Percentiles rank a stretch among this genome's conserved stretches.
These are phyloP conservation scores for Xylaria nigripes DNA, from an alignment of 495 filamentous ascomycete species.

Conservation along the genomic window DNA sequence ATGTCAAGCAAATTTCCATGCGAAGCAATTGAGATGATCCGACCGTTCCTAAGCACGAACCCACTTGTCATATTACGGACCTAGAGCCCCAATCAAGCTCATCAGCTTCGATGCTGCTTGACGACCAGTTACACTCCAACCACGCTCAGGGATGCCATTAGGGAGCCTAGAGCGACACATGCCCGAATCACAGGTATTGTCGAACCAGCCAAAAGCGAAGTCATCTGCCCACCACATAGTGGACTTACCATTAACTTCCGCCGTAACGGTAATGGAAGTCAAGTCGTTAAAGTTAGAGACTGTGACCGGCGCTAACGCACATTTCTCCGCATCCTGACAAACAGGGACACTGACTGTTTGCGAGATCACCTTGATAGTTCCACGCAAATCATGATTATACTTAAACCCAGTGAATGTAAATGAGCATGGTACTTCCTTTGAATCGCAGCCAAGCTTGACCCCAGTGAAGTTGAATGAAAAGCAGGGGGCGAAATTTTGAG, in stretches of 20 bases:
- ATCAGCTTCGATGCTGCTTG: conserved; percentile 5
- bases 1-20: conserved; percentile 23
- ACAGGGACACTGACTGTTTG: conserved; percentile 26
- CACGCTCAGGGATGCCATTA: conserved; percentile 21
- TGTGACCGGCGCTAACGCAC: conserved; percentile 25
- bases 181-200: conserved; percentile 32
- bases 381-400: conserved; percentile 16
- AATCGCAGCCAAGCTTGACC: conserved; percentile 34
- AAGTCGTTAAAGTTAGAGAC: conserved; percentile 32
- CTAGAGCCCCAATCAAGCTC: conserved; percentile 12
- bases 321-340: conserved; percentile 24
- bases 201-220: conserved; percentile 34
- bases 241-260: conserved; percentile 21
- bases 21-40: conserved; percentile 22
- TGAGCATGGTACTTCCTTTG: conserved; percentile 25
- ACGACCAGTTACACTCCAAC: conserved; percentile 3
- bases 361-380: conserved; percentile 11
- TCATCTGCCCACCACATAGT: conserved; percentile 38
- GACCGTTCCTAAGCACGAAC: not conserved
- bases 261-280: conserved; percentile 31
- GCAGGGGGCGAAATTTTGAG: conserved; percentile 26
- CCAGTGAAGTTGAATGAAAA: conserved; percentile 37
- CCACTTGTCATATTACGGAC: conserved; percentile 10
- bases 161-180: conserved; percentile 31
- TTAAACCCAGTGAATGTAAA: conserved; percentile 34